Evolutionary conservation across 371 early-diverging fungal species (phyloP), one percentile per base, ranked within the genome.

Genomic region (Lichtheimia ornata): DNA sequence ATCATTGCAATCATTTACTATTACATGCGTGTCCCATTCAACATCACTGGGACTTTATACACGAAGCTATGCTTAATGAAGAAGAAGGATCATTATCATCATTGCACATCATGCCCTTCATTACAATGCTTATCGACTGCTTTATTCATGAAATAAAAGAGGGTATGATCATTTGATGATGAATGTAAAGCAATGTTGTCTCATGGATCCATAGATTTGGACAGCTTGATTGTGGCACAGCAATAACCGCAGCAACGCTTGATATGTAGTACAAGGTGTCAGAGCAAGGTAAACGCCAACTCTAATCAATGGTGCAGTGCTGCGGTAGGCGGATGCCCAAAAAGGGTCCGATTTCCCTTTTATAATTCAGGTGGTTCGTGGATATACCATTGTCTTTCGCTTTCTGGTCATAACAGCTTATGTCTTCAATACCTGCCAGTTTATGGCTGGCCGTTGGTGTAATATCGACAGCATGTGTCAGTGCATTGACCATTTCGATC

Each of bases 401-500:
- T 18, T 47, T 47, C 18, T 11, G 17, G 22, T 18, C 22, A 47
- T 47, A 47, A 15, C 47, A 22, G 47, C 18, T 6, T 9, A 47
- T 47, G 47, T 42, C 41, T 25, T 43, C 44, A 43, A 45, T 56
- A 45, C 57, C 43, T 17, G 25, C n/a, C 15, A 45, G 57, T 45
- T 50, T 63, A 18, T 66, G 66, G 70, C 53, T 57, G 5, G 55
- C 66, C 2, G 47, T 53, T 17, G 44, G 24, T 22, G 49, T 59
- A 18, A 47, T 55, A 7, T 20, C 24, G n/a, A 41, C 56, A 6
- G 49, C 50, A n/a, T 49, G 61, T 25, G 17, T 30, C 4, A 70
- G 66, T 55, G 63, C 70, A 18, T 20, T 61, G 9, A 27, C 49
- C n/a, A 44, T 66, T 15, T 60, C 66, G 18, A 30, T 61, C 12